These are phyloP conservation scores for Clonostachys solani DNA, from an alignment of 2,329 filamentous ascomycete species.

Conservation along the genomic window DNA sequence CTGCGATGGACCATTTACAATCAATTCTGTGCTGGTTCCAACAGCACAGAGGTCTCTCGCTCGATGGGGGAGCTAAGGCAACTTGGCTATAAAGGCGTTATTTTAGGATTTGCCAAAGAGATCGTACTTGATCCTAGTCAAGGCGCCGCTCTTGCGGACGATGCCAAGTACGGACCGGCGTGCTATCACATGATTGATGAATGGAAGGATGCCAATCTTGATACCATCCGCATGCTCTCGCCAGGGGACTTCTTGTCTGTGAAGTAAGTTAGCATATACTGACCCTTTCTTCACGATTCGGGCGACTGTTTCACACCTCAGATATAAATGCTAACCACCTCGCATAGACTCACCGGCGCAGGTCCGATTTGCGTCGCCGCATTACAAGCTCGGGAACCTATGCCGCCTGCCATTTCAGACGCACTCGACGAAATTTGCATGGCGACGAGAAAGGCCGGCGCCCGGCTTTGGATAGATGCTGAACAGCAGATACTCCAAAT, in stretches of 20 bases:
- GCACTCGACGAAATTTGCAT: conserved; percentile 74
- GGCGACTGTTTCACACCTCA: too few species aligned
- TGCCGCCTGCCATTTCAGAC: conserved; percentile 58
- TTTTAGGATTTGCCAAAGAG: conserved; percentile 49
- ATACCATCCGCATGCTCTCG: conserved; percentile 45
- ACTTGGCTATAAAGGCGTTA: conserved; percentile 46
- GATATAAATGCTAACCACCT: not conserved
- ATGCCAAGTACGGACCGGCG: conserved; percentile 6
- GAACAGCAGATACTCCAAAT: conserved; percentile 76
- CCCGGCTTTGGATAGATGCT: conserved; percentile 77
- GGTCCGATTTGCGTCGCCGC: conserved; percentile 67
- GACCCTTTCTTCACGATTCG: not conserved
- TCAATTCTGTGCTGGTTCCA: conserved; percentile 52
- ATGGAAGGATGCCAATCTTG: conserved; percentile 16
- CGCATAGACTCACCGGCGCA: conserved; percentile 61
- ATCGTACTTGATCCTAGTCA: conserved; percentile 23
- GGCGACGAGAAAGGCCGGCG: conserved; percentile 62
- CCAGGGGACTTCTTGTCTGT: conserved; percentile 53
- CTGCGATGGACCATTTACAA: conserved; percentile 44
- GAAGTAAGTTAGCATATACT: conserved; percentile 31
- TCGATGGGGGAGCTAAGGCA: conserved; percentile 38
- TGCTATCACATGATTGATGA: conserved; percentile 20
- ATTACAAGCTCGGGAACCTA: conserved; percentile 57
- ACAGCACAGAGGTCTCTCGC: conserved; percentile 36
- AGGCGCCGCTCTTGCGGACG: conserved; percentile 9